A percentile compares a stretch with the other conserved stretches of the same genome.
These are phyloP conservation scores for Herpotrichia juniperi DNA, from an alignment of 2,329 filamentous ascomycete genomes.

Conservation along the genomic window DNA sequence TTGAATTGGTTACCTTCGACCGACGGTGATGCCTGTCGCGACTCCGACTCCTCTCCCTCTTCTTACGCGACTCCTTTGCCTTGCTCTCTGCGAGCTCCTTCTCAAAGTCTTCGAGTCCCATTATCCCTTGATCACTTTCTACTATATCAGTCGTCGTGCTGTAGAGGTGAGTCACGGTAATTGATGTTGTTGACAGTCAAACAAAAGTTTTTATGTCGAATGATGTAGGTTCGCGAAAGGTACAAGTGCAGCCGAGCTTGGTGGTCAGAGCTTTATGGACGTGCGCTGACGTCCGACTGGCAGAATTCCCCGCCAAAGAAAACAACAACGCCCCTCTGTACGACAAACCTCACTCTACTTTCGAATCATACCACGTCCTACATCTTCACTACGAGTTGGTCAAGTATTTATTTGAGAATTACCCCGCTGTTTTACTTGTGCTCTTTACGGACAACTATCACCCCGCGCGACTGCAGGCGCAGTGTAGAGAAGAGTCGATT, in stretches of 20 bases:
- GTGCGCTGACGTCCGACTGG: constrained; percentile 24
- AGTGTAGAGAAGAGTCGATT: background rate
- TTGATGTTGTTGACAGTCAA: background rate
- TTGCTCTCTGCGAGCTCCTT: constrained; percentile 73
- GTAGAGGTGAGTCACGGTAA: background rate
- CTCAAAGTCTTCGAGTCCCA: constrained; percentile 77
- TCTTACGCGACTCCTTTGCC: constrained; percentile 57
- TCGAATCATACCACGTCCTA: background rate
- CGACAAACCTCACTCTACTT: background rate
- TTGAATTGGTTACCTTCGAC: constrained; percentile 26
- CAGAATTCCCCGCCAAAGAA: constrained; percentile 40
- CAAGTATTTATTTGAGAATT: background rate
- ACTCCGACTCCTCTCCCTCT: constrained; percentile 52
- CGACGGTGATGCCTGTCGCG: constrained; percentile 34
- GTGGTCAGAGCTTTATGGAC: constrained; percentile 31
- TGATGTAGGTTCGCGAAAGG: constrained; percentile 13
- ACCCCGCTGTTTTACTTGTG: no score
- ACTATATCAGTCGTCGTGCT: background rate
- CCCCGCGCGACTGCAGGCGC: background rate
- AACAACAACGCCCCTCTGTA: constrained; percentile 5
- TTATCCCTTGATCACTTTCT: constrained; percentile 34
- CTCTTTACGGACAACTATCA: background rate
- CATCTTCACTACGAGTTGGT: constrained; percentile 1
- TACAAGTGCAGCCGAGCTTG: constrained; percentile 6
- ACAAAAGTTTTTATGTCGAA: background rate